Conservation (phyloP, 805 yeast genomes). For the Yamadazyma scolyti region DNA sequence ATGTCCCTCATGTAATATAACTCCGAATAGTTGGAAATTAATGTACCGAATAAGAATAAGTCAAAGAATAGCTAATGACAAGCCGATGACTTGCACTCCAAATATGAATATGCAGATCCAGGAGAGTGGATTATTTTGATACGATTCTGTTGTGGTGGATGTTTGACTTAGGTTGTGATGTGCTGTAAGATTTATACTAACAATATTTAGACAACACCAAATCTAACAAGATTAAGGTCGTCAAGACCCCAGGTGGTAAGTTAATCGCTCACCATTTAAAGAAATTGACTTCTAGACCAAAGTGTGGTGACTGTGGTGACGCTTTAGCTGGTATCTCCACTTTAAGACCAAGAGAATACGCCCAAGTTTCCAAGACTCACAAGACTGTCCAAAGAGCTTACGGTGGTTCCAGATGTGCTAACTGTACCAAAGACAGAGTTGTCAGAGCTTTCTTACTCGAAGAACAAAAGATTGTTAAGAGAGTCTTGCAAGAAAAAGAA, state of each 20-base stretch:
- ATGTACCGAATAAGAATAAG: no score
- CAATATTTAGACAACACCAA: conserved; percentile 89
- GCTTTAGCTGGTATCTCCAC: conserved; percentile 86
- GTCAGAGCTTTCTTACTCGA: conserved; percentile 99
- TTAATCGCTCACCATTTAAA: conserved; percentile 96
- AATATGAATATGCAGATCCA: no score
- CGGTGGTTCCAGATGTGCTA: conserved; percentile 99
- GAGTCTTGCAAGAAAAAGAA: conserved; percentile 91
- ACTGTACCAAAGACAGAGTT: conserved; percentile 98
- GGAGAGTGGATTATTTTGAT: no score
- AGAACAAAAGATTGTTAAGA: conserved; percentile 99
- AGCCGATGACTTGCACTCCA: no score
- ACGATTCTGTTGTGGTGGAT: no score
- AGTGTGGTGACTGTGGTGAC: conserved; percentile 84
- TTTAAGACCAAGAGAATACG: conserved; percentile 98
- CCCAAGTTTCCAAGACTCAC: conserved; percentile 89
- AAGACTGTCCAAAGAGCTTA: conserved; percentile 99
- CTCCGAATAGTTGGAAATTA: no score
- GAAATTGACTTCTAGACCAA: conserved; percentile 84
- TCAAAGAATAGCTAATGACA: no score
- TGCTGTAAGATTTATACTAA: conserved; percentile 22
- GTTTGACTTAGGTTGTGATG: neutral
- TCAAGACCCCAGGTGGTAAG: conserved; percentile 99
- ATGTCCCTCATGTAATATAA: no score
- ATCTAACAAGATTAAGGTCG: conserved; percentile 99